These are phyloP conservation scores for Lanzia echinophila DNA, from an alignment of 2,329 filamentous ascomycete species.

Conservation along the genomic window DNA sequence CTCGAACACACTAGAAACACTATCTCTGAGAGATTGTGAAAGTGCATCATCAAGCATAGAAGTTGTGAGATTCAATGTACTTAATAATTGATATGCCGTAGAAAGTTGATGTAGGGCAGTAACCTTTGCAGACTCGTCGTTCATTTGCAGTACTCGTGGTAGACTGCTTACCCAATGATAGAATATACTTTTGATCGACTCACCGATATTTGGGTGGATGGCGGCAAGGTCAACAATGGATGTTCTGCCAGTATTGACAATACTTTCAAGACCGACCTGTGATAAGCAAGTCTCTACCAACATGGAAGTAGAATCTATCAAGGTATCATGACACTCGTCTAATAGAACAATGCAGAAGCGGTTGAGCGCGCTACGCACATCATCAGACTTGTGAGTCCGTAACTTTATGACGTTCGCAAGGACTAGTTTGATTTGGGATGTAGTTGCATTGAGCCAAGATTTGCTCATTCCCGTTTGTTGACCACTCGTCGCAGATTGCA, in stretches of 20 bases:
- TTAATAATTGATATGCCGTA: slow-evolving; percentile 61
- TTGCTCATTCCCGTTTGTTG: slow-evolving; percentile 35
- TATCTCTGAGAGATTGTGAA: slow-evolving; percentile 65
- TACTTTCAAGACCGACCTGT: slow-evolving; percentile 45
- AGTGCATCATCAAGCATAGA: slow-evolving; percentile 61
- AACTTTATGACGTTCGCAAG: slow-evolving; percentile 71
- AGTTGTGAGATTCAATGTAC: slow-evolving; percentile 56
- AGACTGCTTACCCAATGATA: slow-evolving; percentile 79
- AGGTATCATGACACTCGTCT: slow-evolving; percentile 68
- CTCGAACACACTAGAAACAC: slow-evolving; percentile 43
- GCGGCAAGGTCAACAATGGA: slow-evolving; percentile 56
- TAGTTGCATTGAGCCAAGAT: slow-evolving; percentile 75
- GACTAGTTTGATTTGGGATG: slow-evolving; percentile 75
- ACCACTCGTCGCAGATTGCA: slow-evolving; percentile 21
- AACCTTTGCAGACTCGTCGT: slow-evolving; percentile 72
- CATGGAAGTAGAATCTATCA: slow-evolving; percentile 62
- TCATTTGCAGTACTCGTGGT: slow-evolving; percentile 74
- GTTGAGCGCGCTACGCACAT: slow-evolving; percentile 63
- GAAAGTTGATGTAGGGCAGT: slow-evolving; percentile 70
- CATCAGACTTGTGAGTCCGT: slow-evolving; percentile 59
- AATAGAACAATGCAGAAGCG: slow-evolving; percentile 67
- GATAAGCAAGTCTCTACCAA: slow-evolving; percentile 77
- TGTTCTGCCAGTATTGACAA: slow-evolving; percentile 27
- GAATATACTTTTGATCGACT: slow-evolving; percentile 61
- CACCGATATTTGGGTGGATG: slow-evolving; percentile 55